Evolutionary conservation across 108 stramenopile species (phyloP).

Genomic region (Cafeteria roenbergensis): DNA sequence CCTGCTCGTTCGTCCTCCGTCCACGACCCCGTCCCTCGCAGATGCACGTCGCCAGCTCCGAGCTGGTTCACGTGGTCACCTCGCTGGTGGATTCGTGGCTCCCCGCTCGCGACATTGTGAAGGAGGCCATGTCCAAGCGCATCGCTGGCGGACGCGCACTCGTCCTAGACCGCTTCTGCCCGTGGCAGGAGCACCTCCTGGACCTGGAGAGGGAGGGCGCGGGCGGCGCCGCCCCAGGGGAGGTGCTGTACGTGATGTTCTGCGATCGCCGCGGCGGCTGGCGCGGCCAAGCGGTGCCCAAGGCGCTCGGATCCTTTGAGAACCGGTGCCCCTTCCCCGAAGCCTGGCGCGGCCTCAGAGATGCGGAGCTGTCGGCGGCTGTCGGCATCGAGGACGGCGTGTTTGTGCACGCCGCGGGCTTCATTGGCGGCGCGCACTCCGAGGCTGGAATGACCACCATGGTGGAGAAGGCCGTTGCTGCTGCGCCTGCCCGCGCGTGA

Average conservation of each 20-base stretch:
- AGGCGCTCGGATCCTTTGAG: constrained; percentile 68
- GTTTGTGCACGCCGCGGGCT: constrained; percentile 90
- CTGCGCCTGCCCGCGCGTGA: too few relatives aligned
- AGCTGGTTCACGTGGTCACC: constrained; percentile 59
- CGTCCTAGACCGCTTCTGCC: constrained; percentile 58
- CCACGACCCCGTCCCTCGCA: too few relatives aligned
- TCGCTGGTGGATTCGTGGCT: constrained; percentile 71
- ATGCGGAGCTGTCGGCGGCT: constrained; percentile 57
- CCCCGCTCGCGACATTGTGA: constrained; percentile 71
- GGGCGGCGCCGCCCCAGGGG: constrained; percentile 2
- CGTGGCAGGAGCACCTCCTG: constrained; percentile 81
- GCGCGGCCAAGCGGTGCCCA: constrained; percentile 97
- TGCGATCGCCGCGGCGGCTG: constrained; percentile 73
- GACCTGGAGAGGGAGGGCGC: constrained; percentile 63
- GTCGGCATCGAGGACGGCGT: constrained; percentile 68
- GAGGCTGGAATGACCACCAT: too few relatives aligned
- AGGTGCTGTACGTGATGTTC: constrained; percentile 81
- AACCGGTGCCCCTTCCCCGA: constrained; percentile 70
- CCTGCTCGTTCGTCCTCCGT: too few relatives aligned
- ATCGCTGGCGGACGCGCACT: constrained; percentile 67
- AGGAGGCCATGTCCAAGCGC: constrained; percentile 53
- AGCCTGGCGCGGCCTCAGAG: constrained; percentile 81
- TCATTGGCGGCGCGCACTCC: constrained; percentile 97
- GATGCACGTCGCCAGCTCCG: constrained; percentile 63
- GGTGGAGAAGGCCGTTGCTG: too few relatives aligned